phyloP scores from a whole-genome alignment of 345 rosid species.

The Orychophragmus violaceus region DNA sequence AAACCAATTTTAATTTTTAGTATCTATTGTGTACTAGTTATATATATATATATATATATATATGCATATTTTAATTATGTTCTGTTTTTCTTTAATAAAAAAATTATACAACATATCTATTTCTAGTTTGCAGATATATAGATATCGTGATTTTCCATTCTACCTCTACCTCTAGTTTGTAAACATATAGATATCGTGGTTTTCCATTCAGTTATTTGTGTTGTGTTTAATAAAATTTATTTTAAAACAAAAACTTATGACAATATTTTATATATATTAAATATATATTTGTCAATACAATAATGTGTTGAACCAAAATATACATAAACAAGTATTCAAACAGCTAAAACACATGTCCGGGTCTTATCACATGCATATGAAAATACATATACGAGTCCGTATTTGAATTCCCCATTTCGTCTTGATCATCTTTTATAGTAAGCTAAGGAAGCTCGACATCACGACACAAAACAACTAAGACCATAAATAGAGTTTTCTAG shows the following conservation, averaged over 20 bases:
- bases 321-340: not conserved
- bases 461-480: constrained; percentile 14
- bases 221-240: not conserved
- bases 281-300: not conserved
- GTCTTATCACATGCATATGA: not conserved
- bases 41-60: too few species aligned
- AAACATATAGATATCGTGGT: too few species aligned
- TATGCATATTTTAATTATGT: too few species aligned
- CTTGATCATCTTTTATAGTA: not conserved
- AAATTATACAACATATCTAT: too few species aligned
- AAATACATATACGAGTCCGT: not conserved
- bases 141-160: too few species aligned
- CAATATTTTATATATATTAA: not conserved
- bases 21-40: too few species aligned
- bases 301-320: not conserved
- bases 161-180: too few species aligned
- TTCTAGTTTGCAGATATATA: too few species aligned
- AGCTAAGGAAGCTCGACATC: not conserved
- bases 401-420: constrained; percentile 1
- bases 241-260: not conserved
- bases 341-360: not conserved
- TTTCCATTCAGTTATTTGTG: not conserved
- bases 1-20: too few species aligned
- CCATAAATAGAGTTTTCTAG: constrained; percentile 20
- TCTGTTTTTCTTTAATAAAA: too few species aligned